Conservation (phyloP, 257 asterid species). For the Rauvolfia tetraphylla region DNA sequence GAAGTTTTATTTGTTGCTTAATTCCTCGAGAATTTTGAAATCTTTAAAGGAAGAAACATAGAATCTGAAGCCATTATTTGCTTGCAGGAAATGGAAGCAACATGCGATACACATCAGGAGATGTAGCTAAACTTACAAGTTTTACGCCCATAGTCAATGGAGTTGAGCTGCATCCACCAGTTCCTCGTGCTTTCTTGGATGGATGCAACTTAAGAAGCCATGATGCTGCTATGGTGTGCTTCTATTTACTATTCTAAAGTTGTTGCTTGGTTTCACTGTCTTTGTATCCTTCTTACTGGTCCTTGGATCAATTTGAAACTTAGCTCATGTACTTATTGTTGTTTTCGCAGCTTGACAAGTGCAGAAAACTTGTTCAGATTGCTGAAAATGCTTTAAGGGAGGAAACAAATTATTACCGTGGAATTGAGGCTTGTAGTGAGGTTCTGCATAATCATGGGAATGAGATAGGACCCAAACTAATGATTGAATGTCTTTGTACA, state of each 20-base stretch:
- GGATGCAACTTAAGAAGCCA: slow-evolving; percentile 40
- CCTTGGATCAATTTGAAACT: slow-evolving; percentile 21
- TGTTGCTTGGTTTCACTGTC: slow-evolving; percentile 13
- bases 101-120: slow-evolving; percentile 58
- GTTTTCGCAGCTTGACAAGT: slow-evolving; percentile 56
- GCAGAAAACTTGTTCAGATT: slow-evolving; percentile 70
- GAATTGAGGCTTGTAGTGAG: slow-evolving; percentile 91
- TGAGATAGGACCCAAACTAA: slow-evolving; percentile 58
- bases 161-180: slow-evolving; percentile 47
- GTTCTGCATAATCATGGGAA: slow-evolving; percentile 69
- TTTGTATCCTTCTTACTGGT: slow-evolving; percentile 12
- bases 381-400: slow-evolving; percentile 68
- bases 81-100: slow-evolving; percentile 59
- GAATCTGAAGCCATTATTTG: slow-evolving; percentile 11
- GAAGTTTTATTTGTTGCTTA: not conserved
- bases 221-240: slow-evolving; percentile 53
- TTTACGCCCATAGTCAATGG: slow-evolving; percentile 44
- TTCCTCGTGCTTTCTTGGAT: slow-evolving; percentile 37
- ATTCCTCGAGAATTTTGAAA: not conserved
- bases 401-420: slow-evolving; percentile 56
- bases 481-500: slow-evolving; percentile 73
- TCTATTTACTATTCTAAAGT: slow-evolving; percentile 11
- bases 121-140: slow-evolving; percentile 57
- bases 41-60: not conserved
- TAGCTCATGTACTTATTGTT: slow-evolving; percentile 11